phyloP scores from a whole-genome alignment of 352 stramenopile species.

The Phytopythium boreale region DNA sequence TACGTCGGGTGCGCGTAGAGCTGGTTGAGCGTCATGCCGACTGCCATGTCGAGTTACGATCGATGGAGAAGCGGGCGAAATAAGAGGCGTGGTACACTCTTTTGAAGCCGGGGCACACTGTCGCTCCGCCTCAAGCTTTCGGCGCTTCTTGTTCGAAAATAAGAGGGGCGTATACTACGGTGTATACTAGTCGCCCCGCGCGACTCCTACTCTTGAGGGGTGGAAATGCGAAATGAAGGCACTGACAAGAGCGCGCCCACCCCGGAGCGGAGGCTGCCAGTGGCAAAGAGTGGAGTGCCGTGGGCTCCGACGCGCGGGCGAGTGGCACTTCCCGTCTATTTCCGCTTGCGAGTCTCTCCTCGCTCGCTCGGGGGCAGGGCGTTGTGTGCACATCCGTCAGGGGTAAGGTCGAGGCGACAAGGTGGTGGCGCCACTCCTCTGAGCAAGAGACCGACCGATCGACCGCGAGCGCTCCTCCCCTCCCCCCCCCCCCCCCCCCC shows the following conservation, averaged over 20 bases:
- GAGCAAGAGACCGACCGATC: background rate
- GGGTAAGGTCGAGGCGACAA: background rate
- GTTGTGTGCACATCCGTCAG: background rate
- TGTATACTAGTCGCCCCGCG: background rate
- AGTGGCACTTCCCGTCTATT: background rate
- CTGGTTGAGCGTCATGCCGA: constrained; percentile 74
- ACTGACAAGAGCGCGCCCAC: background rate
- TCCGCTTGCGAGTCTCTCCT: background rate
- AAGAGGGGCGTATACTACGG: background rate
- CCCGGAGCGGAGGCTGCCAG: no score
- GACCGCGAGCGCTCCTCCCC: background rate
- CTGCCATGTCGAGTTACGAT: constrained; percentile 28
- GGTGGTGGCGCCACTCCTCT: background rate
- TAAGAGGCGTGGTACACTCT: background rate
- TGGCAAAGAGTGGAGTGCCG: background rate
- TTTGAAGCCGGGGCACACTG: background rate
- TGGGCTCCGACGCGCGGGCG: background rate
- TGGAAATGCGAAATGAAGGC: constrained; percentile 34
- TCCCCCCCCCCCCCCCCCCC: no score
- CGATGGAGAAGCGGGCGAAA: background rate
- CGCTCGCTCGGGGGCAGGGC: no score
- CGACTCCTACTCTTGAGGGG: constrained; percentile 24
- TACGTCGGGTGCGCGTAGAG: constrained; percentile 51
- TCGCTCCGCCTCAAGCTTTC: constrained; percentile 9
- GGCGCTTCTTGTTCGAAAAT: constrained; percentile 5